Base-by-base conservation (phyloP, 2,329 filamentous ascomycete genomes). In the Sporothrix mexicana region DNA sequence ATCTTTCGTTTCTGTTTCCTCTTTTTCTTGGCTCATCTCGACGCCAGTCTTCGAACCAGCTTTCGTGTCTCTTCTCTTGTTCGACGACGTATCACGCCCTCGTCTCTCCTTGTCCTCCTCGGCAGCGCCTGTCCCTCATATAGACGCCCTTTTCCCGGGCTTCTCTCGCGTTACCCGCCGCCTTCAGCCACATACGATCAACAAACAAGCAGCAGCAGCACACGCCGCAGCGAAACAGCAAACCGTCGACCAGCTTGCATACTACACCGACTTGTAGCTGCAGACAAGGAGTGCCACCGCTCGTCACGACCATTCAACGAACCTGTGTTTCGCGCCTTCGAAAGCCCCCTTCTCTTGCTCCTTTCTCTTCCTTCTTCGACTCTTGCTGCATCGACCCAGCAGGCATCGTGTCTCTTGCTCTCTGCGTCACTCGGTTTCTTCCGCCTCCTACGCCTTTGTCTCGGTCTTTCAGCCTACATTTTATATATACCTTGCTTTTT, bases 101-200 rank as follows among this genome's bases (percentile, higher is more conserved):
- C 55, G 57, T 45, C 30, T 43, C 25, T 71, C 23, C 43, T 64
- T 71, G 25, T 64, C 69, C 36, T 20, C 68, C 20, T 57, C 45
- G 15, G 64, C 64, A 67, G 36, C 64, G 15, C n/a, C 64, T 30
- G 23, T 70, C 36, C 36, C 36, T 57, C 68, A n/a, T 57, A 55
- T 59, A 43, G n/a, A 51, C 47, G 47, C 17, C 51, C 51, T 59
- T 55, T 55, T 55, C 45, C 49, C 47, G 30, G 25, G 47, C 17
- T 68, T 15, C 47, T 41, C 64, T 68, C 45, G 25, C 64, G 64
- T 53, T 68, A 49, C 64, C 64, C 45, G 45, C 47, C 64, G 23
- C 45, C 64, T 67, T 51, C 66, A 69, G 66, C 66, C 66, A 49
- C 49, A 51, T 25, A 55, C 66, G 49, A 69, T 69, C 66, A 41